Evolutionary conservation across 2,329 filamentous ascomycete species (phyloP), one percentile per base, ranked within the genome.

Genomic region (Sarocladium oryzae): DNA sequence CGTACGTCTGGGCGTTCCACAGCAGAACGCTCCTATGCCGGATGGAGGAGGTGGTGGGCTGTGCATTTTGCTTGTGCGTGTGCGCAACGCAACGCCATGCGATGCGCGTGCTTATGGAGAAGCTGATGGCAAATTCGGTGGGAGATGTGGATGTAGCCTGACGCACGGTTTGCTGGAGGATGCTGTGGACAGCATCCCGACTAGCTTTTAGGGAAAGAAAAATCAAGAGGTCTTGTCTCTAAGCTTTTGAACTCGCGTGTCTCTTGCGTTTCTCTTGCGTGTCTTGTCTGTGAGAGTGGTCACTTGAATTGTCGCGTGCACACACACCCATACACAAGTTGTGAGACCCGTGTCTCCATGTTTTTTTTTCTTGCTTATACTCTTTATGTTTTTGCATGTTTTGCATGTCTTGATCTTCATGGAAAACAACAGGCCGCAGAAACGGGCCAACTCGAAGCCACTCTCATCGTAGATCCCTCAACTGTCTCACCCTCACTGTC

Each of bases 161-260:
- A 26, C 21, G 13, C 40, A 20, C 16, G 18, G 4, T 4, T 18
- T 43, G 21, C 15, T 13, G 23, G 13, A 28, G 13, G 40, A 48
- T 48, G 43, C 43, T 48, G 43, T 48, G 33, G 43, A 48, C 43
- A 21, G 43, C 43, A 48, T 48, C 43, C 33, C 32, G 43, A 32
- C 26, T 15, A 48, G 43, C 28, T n/a, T 33, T 10, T 4, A 13
- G 10, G 26, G 5, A 48, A 26, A 33, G 16, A 20, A 48, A 9
- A 30, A 30, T 30, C 13, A 13, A 30, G 13, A 33, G 16, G 26
- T 48, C 26, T 33, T 43, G 40, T 26, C 40, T 48, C n/a, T 20
- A 33, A 45, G 37, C 23, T n/a, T 43, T 15, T 26, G 10, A 9
- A 10, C 13, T 16, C 40, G 7, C n/a, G 10, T 16, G 28, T n/a